phyloP scores from a whole-genome alignment of 345 rosid genomes.

The Aquilaria yunnanensis region DNA sequence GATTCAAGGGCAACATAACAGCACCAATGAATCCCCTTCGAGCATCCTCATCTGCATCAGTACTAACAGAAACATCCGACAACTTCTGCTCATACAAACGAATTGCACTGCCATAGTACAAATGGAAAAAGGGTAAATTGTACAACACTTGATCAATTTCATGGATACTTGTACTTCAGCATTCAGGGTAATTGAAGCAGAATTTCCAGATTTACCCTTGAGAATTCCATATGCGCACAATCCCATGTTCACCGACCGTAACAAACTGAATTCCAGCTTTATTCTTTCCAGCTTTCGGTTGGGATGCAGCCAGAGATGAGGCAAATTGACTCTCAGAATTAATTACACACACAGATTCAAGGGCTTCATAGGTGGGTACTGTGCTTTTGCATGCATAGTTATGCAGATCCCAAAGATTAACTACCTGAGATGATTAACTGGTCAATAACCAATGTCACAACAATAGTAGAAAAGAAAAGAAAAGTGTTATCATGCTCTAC shows the following conservation, averaged over 20 bases:
- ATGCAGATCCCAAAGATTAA: slow-evolving; percentile 87
- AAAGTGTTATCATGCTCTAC: too few relatives aligned
- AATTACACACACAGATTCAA: slow-evolving; percentile 68
- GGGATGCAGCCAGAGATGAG: slow-evolving; percentile 34
- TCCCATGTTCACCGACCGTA: slow-evolving; percentile 88
- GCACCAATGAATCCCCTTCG: slow-evolving; percentile 78
- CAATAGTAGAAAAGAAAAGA: too few relatives aligned
- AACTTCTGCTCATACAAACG: slow-evolving; percentile 73
- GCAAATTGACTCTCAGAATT: slow-evolving; percentile 46
- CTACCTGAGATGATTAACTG: slow-evolving; percentile 53
- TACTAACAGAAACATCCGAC: slow-evolving; percentile 61
- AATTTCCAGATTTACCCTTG: slow-evolving; percentile 47
- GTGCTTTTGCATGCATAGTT: slow-evolving; percentile 67
- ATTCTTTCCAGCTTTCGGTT: slow-evolving; percentile 37
- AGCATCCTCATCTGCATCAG: slow-evolving; percentile 51
- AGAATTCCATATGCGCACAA: slow-evolving; percentile 77
- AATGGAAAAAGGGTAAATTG: slow-evolving; percentile 6
- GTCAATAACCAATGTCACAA: too few relatives aligned
- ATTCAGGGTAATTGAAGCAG: neutral
- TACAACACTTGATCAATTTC: slow-evolving; percentile 9
- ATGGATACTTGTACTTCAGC: slow-evolving; percentile 6
- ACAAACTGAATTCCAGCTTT: slow-evolving; percentile 41
- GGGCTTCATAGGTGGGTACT: slow-evolving; percentile 72
- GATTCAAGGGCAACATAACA: slow-evolving; percentile 57
- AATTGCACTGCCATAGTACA: slow-evolving; percentile 55